Conservation (phyloP, 768 basidiomycete species). For the Mycena metata region DNA sequence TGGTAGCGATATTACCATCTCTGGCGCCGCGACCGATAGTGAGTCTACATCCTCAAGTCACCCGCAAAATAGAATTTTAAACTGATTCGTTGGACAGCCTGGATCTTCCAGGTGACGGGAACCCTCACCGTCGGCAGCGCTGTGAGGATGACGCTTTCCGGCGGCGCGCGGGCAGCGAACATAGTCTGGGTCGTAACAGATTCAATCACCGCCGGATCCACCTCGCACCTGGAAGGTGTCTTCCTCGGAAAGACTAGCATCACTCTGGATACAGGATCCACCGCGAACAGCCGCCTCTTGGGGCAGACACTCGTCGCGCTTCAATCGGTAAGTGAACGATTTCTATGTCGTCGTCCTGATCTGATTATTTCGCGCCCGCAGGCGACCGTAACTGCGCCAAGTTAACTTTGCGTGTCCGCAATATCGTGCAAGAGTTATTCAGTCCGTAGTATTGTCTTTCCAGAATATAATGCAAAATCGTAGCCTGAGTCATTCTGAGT, state of each 20-base stretch:
- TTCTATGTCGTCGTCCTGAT: background rate
- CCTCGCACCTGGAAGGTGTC: too few relatives aligned
- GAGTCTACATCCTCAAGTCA: background rate
- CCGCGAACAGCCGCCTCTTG: conserved; percentile 40
- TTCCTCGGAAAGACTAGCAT: too few relatives aligned
- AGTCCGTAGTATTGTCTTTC: conserved; percentile 5
- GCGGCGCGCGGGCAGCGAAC: conserved; percentile 38
- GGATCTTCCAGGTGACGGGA: conserved; percentile 42
- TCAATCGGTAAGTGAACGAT: conserved; percentile 24
- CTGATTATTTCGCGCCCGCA: background rate
- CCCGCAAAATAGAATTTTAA: background rate
- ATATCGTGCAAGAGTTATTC: background rate
- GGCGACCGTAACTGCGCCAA: too few relatives aligned
- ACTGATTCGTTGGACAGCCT: conserved; percentile 28
- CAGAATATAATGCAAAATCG: background rate
- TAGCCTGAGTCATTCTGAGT: too few relatives aligned
- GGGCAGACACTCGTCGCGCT: conserved; percentile 39
- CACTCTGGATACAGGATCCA: conserved; percentile 2
- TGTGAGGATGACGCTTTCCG: conserved; percentile 34
- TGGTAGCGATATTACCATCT: conserved; percentile 2
- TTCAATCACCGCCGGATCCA: too few relatives aligned
- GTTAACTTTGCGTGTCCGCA: too few relatives aligned
- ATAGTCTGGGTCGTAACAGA: too few relatives aligned
- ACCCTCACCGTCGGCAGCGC: conserved; percentile 25
- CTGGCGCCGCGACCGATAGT: conserved; percentile 9